Base-by-base conservation (phyloP, 495 filamentous ascomycete genomes). In the Podospora sp. region DNA sequence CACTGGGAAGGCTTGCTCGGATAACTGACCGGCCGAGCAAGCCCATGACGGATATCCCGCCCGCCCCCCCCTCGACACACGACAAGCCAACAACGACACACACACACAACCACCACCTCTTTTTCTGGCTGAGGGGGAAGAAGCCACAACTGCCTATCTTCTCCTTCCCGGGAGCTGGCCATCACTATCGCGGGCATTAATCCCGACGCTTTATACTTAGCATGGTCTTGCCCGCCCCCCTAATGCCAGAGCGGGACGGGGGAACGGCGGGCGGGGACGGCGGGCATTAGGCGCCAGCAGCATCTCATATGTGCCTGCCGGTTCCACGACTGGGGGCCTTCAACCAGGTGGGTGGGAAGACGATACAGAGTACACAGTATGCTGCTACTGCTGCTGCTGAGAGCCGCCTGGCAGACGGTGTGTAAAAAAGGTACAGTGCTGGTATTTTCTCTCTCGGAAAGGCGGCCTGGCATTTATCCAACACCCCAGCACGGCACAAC, bases 221-320 rank as follows among this genome's bases (percentile, higher is more conserved):
- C 29, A 29, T 60, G 57, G n/a, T n/a, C n/a, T n/a, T 12, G 40
- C 16, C 40, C 40, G 40, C 40, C 40, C 26, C 24, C 52, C 9
- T 58, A 46, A 27, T 46, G 18, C 27, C 14, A 25, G 52, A 51
- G 52, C 52, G 63, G 53, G 52, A 55, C 52, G 52, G 52, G 52
- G 52, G n/a, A n/a, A 49, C 33, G 63, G 51, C 21, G 24, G 62
- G 33, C 40, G n/a, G 52, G 52, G 52, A 49, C 33, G 63, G 51
- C 21, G 24, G 62, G 33, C 40, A 68, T 68, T 68, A 68, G 66
- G 66, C 66, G 66, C 66, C 66, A 64, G 53, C 49, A 56, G n/a
- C n/a, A 29, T 60, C n/a, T 61, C 24, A 24, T 26, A 53, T 65
- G n/a, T n/a, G 60, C 66, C 29, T 60, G 62, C 66, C 66, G 60